Base-by-base conservation (phyloP, 192 early-diverging fungal species). In the Podila epigama region DNA sequence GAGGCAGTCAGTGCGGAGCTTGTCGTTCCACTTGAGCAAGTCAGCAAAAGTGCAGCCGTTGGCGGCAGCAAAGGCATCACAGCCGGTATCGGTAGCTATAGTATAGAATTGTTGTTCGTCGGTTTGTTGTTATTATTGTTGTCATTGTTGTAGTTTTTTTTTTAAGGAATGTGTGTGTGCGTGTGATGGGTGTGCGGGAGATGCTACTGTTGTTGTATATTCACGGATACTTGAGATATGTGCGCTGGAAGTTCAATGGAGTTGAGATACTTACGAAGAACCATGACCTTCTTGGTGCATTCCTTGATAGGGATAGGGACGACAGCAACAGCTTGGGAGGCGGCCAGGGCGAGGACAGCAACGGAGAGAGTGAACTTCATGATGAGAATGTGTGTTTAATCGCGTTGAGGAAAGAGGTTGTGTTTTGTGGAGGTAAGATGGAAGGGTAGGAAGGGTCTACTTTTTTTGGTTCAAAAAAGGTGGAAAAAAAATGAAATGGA, bases 11-110 rank as follows among this genome's bases (percentile, higher is more conserved):
- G 66, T 13, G 2, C 66, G 55, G 28, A 68, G 29, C 66, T 77
- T 77, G 4, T 6, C 16, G 66, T 77, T 77, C 73, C 66, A 77
- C 41, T 37, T 54, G 22, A 68, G 56, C 1, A 77, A 55, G 2
- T 77, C 44, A 1, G 55, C 52, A 22, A 60, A 50, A 10, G 73
- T 68, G 66, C 53, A 64, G 5, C 55, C 61, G 51, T 73, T 65
- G n/a, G 22, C 34, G 51, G 57, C 20, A 33, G 70, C 60, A 35
- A 59, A 59, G 36, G 31, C 58, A 28, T 20, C 35, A 25, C 58
- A 59, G 13, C 58, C 39, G 27, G 39, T 41, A 39, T 59, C 58
- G 25, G 58, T 41, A 27, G 58, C 58, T 59, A 15, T 59, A 10
- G 11, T 7, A 59, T 16, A 20, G 16, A 5, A 18, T n/a, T 10